A percentile compares a stretch with the other conserved stretches of the same genome.
Conservation (phyloP, 2,329 filamentous ascomycete species). For the Epichloe scottii region DNA sequence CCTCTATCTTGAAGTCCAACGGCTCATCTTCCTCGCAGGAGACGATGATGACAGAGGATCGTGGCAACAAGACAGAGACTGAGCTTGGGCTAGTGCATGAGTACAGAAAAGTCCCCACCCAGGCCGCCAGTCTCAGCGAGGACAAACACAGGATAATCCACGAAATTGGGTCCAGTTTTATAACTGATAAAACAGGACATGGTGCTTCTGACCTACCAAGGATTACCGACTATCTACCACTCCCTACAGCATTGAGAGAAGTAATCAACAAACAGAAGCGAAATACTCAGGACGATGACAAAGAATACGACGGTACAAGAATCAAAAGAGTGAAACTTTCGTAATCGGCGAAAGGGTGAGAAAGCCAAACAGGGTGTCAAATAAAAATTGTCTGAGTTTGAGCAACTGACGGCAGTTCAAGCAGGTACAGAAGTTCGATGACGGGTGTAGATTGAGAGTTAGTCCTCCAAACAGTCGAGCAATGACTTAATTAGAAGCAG, state of each 20-base stretch:
- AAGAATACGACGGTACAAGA: neutral
- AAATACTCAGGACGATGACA: neutral
- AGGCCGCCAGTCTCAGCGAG: neutral
- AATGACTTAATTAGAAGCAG: neutral
- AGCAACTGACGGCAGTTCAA: neutral
- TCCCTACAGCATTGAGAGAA: neutral
- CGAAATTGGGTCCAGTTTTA: constrained; percentile 16
- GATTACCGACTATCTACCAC: constrained; percentile 3
- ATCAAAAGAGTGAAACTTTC: neutral
- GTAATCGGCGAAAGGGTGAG: neutral
- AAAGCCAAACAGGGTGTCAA: neutral
- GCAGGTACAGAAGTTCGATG: neutral
- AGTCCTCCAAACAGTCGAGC: neutral
- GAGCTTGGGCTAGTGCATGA: constrained; percentile 14
- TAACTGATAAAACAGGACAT: constrained; percentile 4
- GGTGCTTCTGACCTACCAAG: constrained; percentile 3
- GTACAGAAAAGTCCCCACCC: constrained; percentile 9
- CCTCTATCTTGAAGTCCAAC: constrained; percentile 22
- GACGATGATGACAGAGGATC: neutral
- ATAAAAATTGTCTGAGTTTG: neutral
- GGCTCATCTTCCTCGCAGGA: constrained; percentile 7
- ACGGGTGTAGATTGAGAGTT: neutral
- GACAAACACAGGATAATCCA: constrained; percentile 13
- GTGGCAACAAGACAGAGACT: constrained; percentile 2
- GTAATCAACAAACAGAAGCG: neutral